A percentile compares a stretch with the other conserved stretches of the same genome.
These are phyloP conservation scores for Penicillium paneum DNA, from an alignment of 2,329 filamentous ascomycete species.

Conservation along the genomic window DNA sequence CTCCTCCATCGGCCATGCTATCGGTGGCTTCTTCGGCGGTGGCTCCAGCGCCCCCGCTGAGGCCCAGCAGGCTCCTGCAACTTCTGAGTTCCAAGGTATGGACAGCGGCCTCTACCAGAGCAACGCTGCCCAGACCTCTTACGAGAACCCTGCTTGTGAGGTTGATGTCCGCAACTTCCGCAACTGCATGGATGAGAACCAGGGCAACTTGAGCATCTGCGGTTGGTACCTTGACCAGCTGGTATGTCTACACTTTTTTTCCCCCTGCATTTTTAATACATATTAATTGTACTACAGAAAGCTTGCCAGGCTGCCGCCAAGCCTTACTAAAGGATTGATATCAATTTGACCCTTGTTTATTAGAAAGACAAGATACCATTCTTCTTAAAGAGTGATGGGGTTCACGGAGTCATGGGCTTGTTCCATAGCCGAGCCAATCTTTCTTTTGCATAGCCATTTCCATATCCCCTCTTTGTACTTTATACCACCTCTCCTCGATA, in stretches of 20 bases:
- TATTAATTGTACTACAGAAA: conserved; percentile 54
- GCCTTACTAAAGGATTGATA: conserved; percentile 56
- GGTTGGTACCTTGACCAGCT: conserved; percentile 98
- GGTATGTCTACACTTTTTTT: conserved; percentile 34
- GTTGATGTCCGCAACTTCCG: conserved; percentile 81
- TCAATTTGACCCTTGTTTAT: conserved; percentile 4
- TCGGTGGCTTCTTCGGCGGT: conserved; percentile 86
- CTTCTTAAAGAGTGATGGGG: conserved; percentile 8
- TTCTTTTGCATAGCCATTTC: conserved; percentile 21
- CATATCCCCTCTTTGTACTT: conserved; percentile 22
- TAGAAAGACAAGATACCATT: conserved; percentile 11
- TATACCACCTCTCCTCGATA: conserved; percentile 26
- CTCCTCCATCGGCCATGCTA: conserved; percentile 90
- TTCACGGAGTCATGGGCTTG: conserved; percentile 6
- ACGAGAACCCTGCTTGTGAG: conserved; percentile 64
- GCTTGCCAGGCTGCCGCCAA: conserved; percentile 76
- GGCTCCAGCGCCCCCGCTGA: conserved; percentile 57
- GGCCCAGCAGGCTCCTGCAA: conserved; percentile 46
- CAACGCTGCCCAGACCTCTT: conserved; percentile 49
- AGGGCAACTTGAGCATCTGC: conserved; percentile 92
- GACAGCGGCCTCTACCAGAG: conserved; percentile 46
- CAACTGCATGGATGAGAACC: conserved; percentile 93
- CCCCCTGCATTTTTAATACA: conserved; percentile 5
- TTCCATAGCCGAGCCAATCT: conserved; percentile 3
- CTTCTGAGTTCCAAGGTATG: conserved; percentile 54